Percentiles rank a stretch among this genome's conserved stretches.
Conservation (phyloP, 1,284 basidiomycete species). For the Schizophyllum commune region DNA sequence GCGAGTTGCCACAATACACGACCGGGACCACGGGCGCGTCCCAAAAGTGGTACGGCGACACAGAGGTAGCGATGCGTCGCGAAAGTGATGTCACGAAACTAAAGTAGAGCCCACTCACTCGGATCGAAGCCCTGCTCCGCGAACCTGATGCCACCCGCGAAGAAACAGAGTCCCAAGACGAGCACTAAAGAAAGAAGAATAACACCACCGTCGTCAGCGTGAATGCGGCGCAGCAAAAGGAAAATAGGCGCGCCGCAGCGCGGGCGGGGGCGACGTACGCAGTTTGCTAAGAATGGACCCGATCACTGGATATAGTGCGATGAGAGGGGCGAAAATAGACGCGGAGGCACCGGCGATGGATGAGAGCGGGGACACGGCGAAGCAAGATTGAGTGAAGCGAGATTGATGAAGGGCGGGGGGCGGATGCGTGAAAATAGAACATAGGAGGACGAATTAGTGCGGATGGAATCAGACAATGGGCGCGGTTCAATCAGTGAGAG, state of each 20-base stretch:
- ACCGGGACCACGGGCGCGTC: no score
- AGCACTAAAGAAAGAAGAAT: constrained; percentile 31
- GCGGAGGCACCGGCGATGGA: no score
- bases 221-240: background rate
- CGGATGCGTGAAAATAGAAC: background rate
- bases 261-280: constrained; percentile 32
- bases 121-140: constrained; percentile 72
- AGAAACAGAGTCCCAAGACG: constrained; percentile 73
- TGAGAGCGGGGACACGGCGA: background rate
- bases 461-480: background rate
- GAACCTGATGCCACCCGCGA: constrained; percentile 72
- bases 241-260: background rate
- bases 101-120: constrained; percentile 21
- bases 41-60: no score
- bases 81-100: background rate
- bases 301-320: constrained; percentile 41
- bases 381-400: background rate
- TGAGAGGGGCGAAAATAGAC: background rate
- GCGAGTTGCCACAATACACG: no score
- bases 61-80: no score
- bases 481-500: background rate
- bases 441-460: background rate
- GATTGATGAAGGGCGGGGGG: background rate
- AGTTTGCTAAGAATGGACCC: constrained; percentile 77
- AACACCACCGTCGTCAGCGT: background rate